These are phyloP conservation scores for Plasmodium chabaudi DNA, from an alignment of 169 alveolate genomes.

Conservation along the genomic window DNA sequence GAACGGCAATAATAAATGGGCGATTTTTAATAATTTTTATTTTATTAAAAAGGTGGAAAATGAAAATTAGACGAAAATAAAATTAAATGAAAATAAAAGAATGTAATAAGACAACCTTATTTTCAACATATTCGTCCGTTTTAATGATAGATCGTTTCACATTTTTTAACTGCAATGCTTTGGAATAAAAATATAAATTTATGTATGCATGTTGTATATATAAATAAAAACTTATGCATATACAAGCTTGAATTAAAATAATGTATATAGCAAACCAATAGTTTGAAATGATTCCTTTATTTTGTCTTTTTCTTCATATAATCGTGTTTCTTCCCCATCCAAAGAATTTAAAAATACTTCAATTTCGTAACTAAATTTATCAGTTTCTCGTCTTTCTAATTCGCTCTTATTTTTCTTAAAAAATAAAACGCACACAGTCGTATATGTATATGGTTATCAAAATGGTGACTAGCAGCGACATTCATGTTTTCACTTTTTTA, in stretches of 20 bases:
- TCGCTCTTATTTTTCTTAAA: constrained; percentile 62
- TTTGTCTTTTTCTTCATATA: constrained; percentile 49
- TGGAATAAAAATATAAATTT: background rate
- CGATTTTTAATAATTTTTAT: too few relatives aligned
- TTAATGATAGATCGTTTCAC: constrained; percentile 57
- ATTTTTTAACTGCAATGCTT: constrained; percentile 65
- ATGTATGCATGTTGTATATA: background rate
- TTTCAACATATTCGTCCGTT: constrained; percentile 42
- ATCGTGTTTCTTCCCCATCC: constrained; percentile 36
- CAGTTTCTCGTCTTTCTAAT: constrained; percentile 44
- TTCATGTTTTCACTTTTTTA: too few relatives aligned
- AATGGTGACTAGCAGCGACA: too few relatives aligned
- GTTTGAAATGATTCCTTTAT: constrained; percentile 62
- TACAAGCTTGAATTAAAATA: background rate
- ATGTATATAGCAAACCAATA: constrained; percentile 33
- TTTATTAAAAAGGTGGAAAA: background rate
- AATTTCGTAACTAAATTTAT: constrained; percentile 52
- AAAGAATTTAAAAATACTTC: constrained; percentile 42
- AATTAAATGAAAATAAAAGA: too few relatives aligned
- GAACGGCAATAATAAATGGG: too few relatives aligned
- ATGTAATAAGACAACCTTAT: constrained; percentile 3
- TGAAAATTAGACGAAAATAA: too few relatives aligned
- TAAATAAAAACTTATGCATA: background rate
- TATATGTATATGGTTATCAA: too few relatives aligned
- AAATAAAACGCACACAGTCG: constrained; percentile 1